Percentiles rank a stretch among this genome's conserved stretches.
These are phyloP conservation scores for Coemansia sp. DNA, from an alignment of 192 early-diverging fungal genomes.

Conservation along the genomic window DNA sequence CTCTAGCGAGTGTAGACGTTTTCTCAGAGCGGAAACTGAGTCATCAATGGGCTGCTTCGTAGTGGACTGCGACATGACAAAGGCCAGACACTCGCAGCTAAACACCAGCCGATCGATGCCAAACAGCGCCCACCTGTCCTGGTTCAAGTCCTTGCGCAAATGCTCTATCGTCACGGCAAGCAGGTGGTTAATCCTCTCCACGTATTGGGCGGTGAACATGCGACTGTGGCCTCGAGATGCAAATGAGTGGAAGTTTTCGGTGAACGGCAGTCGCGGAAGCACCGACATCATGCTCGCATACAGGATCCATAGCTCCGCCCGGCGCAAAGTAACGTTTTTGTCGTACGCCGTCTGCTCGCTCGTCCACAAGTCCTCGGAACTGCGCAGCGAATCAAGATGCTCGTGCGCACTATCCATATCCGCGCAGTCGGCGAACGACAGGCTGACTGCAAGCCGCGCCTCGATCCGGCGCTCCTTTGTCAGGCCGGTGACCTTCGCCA, in stretches of 20 bases:
- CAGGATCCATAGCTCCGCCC: constrained; percentile 13
- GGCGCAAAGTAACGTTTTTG: background rate
- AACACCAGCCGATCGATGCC: constrained; percentile 21
- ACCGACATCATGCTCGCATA: constrained; percentile 21
- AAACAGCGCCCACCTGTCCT: background rate
- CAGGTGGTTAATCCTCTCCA: background rate
- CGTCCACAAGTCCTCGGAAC: constrained; percentile 1
- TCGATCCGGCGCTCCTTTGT: constrained; percentile 17
- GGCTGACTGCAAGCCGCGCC: constrained; percentile 14
- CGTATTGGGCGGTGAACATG: background rate
- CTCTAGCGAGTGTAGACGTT: constrained; percentile 19
- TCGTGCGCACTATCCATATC: constrained; percentile 5
- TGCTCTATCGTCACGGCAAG: background rate
- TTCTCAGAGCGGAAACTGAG: constrained; percentile 1
- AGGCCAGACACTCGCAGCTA: constrained; percentile 20
- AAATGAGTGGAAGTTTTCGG: constrained; percentile 31
- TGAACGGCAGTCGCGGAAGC: constrained; percentile 35
- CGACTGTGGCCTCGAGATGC: constrained; percentile 27
- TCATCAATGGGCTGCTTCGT: background rate
- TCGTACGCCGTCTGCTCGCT: constrained; percentile 8
- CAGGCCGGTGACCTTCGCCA: background rate
- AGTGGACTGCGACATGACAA: constrained; percentile 3
- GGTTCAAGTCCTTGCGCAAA: background rate
- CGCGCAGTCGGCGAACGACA: constrained; percentile 27
- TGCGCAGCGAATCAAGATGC: background rate